Evolutionary conservation across 2,329 filamentous ascomycete genomes (phyloP), one percentile per base, ranked within the genome.

Genomic region (Pleurostoma richardsiae): DNA sequence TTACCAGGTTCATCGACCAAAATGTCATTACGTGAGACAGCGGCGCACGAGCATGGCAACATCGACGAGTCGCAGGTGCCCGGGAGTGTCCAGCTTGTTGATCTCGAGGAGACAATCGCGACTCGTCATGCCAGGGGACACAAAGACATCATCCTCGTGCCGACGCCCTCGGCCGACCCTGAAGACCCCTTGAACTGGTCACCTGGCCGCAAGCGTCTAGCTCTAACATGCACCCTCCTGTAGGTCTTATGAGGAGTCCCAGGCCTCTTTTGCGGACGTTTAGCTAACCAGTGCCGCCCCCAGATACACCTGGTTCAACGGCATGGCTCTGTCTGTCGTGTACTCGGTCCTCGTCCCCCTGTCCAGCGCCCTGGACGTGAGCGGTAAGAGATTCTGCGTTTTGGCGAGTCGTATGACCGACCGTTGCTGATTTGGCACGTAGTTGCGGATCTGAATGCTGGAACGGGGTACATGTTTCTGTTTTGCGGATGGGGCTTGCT

Each of bases 401-500:
- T 8, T 7, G 33, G 4, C 4, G 26, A 7, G 38, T 6, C 6
- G 1, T 11, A 10, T 19, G 19, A 19, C 19, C 19, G 19, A 19
- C 19, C 39, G 19, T 27, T 40, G 27, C 28, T 11, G 28, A 28
- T n/a, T 29, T 11, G 27, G 10, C 3, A 6, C 8, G 8, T 11
- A 47, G 41, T 52, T 8, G 45, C 47, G 10, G 41, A 49, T 33
- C 41, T 61, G 7, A 58, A 56, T 8, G 49, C 54, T 45, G 58
- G 58, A 28, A 61, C 57, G 31, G 57, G 58, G n/a, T 55, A 57
- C 44, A 56, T 61, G 53, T 72, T 72, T 42, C 50, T 73, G 19
- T 52, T 72, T 8, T 64, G 67, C 2, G 69, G 69, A 27, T 74
- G 70, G 69, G 68, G 67, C 0, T 56, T 69, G 19, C 46, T 73